These are phyloP conservation scores for Fusarium brevicatenulatum DNA, from an alignment of 2,329 filamentous ascomycete species.

Conservation along the genomic window DNA sequence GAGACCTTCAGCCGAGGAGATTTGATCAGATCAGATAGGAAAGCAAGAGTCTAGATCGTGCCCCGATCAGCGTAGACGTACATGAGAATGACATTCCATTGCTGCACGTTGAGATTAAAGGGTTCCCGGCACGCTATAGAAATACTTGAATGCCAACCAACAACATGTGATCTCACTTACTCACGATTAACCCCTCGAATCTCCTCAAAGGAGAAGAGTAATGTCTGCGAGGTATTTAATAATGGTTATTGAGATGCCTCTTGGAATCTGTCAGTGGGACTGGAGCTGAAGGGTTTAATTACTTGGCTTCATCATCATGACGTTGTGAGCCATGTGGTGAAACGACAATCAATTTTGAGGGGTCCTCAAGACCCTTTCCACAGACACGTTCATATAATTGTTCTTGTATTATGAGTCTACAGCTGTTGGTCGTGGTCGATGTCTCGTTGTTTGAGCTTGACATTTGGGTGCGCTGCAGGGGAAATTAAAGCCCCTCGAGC, in stretches of 20 bases:
- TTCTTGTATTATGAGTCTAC: not conserved
- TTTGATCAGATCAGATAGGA: slow-evolving; percentile 6
- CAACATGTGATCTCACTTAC: not conserved
- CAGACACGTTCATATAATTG: not conserved
- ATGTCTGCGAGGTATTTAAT: not conserved
- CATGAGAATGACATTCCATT: slow-evolving; percentile 28
- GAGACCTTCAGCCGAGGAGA: not conserved
- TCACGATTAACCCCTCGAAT: not conserved
- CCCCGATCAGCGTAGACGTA: not conserved
- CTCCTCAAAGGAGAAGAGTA: not conserved
- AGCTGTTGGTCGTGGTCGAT: not conserved
- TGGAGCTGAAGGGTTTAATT: slow-evolving; percentile 3
- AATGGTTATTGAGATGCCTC: not conserved
- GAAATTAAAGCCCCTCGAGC: slow-evolving; percentile 28
- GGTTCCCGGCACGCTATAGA: slow-evolving; percentile 7
- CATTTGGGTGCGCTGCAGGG: slow-evolving; percentile 8
- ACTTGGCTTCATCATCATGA: slow-evolving; percentile 33
- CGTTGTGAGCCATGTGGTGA: slow-evolving; percentile 17
- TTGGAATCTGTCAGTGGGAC: not conserved
- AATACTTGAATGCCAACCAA: slow-evolving; percentile 14
- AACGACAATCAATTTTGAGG: slow-evolving; percentile 2
- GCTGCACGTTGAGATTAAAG: slow-evolving; percentile 21
- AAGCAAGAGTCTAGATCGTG: not conserved
- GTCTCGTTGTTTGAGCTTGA: not conserved
- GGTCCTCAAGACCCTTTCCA: not conserved